These are phyloP conservation scores for Neurospora sp. DNA, from an alignment of 495 filamentous ascomycete species.

Conservation along the genomic window DNA sequence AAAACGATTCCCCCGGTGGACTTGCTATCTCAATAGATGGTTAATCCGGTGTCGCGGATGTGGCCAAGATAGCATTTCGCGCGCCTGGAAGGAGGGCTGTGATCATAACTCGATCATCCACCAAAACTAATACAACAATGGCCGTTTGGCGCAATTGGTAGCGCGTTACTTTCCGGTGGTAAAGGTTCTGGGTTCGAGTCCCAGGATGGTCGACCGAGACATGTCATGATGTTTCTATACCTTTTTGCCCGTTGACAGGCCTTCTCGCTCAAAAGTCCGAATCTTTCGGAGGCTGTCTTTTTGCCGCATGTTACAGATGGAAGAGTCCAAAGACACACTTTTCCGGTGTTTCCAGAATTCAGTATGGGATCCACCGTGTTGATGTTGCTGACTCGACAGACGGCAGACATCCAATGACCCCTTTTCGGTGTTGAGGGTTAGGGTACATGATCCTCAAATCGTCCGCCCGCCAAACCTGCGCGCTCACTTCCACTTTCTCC, in stretches of 20 bases:
- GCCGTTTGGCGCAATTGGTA: neutral
- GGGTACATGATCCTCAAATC: neutral
- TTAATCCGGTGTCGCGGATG: neutral
- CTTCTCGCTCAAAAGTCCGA: neutral
- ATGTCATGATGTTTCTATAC: neutral
- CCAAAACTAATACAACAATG: neutral
- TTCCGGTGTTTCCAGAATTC: neutral
- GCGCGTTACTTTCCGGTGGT: neutral
- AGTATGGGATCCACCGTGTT: neutral
- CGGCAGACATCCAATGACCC: neutral
- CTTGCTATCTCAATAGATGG: neutral
- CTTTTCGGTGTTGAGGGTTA: neutral
- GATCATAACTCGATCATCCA: neutral
- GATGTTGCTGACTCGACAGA: neutral
- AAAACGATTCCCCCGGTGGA: too few species aligned
- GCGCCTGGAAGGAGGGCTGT: neutral
- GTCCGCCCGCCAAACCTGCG: too few species aligned
- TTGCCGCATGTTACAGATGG: neutral
- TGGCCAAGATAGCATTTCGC: neutral
- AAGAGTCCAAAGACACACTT: neutral
- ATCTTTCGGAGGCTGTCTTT: neutral
- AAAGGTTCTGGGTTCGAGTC: neutral
- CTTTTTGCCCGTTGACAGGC: neutral
- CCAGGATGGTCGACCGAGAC: neutral
- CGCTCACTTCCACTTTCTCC: neutral